Conservation (phyloP, 768 basidiomycete genomes). For the Nevesoporus exiguus region DNA sequence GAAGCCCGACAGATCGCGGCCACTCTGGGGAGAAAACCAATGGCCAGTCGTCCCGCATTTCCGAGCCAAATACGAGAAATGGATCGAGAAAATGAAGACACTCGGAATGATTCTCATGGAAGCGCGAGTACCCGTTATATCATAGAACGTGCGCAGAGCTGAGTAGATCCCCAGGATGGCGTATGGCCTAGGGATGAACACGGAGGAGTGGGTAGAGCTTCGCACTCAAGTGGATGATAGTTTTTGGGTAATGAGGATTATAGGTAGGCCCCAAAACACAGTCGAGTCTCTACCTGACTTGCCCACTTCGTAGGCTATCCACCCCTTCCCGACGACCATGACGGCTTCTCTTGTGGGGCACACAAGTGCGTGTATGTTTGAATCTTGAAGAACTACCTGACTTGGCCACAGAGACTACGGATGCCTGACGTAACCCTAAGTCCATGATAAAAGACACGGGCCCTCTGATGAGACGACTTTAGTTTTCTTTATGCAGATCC, state of each 20-base stretch:
- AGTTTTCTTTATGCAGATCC: slow-evolving; percentile 88
- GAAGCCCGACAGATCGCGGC: slow-evolving; percentile 63
- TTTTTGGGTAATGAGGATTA: slow-evolving; percentile 87
- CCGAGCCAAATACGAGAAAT: slow-evolving; percentile 59
- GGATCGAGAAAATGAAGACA: slow-evolving; percentile 83
- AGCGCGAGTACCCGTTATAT: slow-evolving; percentile 50
- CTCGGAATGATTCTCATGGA: slow-evolving; percentile 83
- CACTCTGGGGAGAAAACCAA: slow-evolving; percentile 83
- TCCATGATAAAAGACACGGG: not conserved
- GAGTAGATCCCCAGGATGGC: slow-evolving; percentile 59
- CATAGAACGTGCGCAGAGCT: not conserved
- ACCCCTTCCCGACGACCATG: slow-evolving; percentile 71
- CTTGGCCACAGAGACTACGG: slow-evolving; percentile 71
- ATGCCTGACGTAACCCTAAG: slow-evolving; percentile 65
- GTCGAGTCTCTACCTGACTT: not conserved
- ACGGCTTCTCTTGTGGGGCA: slow-evolving; percentile 86
- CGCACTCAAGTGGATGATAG: slow-evolving; percentile 72
- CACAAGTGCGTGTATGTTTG: slow-evolving; percentile 61
- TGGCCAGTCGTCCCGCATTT: slow-evolving; percentile 69
- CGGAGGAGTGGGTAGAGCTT: slow-evolving; percentile 66
- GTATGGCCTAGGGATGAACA: slow-evolving; percentile 68
- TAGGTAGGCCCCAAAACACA: slow-evolving; percentile 44
- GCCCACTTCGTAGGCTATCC: slow-evolving; percentile 65
- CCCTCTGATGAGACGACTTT: slow-evolving; percentile 10
- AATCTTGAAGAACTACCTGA: slow-evolving; percentile 2